Evolutionary conservation across 1,284 basidiomycete genomes (phyloP).

Genomic region (Fomes fomentarius): DNA sequence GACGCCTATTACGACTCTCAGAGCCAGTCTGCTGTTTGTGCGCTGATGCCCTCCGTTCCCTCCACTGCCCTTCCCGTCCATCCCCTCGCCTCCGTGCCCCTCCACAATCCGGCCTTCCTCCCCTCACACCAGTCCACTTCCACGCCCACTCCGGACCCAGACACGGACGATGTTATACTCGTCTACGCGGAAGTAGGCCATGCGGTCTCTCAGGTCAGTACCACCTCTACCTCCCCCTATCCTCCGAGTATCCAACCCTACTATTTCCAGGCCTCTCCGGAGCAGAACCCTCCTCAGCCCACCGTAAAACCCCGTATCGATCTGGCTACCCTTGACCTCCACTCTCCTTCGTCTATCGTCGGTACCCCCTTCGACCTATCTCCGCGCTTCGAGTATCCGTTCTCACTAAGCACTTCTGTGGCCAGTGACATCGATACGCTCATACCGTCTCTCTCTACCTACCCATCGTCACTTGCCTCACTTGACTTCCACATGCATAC

Average conservation of each 20-base stretch:
- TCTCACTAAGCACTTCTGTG: slow-evolving; percentile 21
- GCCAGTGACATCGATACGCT: slow-evolving; percentile 9
- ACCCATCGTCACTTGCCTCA: slow-evolving; percentile 2
- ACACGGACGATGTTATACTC: slow-evolving; percentile 30
- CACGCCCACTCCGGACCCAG: slow-evolving; percentile 33
- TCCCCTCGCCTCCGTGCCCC: slow-evolving; percentile 1
- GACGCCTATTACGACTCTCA: background rate
- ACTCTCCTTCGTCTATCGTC: slow-evolving; percentile 38
- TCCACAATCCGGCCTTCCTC: slow-evolving; percentile 9
- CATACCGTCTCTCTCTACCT: slow-evolving; percentile 14
- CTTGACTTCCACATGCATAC: background rate
- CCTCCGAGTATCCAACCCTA: background rate
- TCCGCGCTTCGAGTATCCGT: slow-evolving; percentile 40
- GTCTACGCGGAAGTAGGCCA: slow-evolving; percentile 27
- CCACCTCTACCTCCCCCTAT: background rate
- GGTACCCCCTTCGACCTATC: slow-evolving; percentile 39
- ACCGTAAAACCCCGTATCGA: slow-evolving; percentile 29
- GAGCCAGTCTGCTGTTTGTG: background rate
- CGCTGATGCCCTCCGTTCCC: slow-evolving; percentile 21
- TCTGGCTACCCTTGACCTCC: slow-evolving; percentile 30
- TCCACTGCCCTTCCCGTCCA: slow-evolving; percentile 12
- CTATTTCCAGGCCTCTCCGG: background rate
- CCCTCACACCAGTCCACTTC: background rate
- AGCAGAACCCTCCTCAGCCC: slow-evolving; percentile 10
- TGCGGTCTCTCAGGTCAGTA: slow-evolving; percentile 22